Percentiles rank a stretch among this genome's conserved stretches.
phyloP scores from a whole-genome alignment of 1,139 yeast species.

The Suzukiozyma palmioleophila region DNA sequence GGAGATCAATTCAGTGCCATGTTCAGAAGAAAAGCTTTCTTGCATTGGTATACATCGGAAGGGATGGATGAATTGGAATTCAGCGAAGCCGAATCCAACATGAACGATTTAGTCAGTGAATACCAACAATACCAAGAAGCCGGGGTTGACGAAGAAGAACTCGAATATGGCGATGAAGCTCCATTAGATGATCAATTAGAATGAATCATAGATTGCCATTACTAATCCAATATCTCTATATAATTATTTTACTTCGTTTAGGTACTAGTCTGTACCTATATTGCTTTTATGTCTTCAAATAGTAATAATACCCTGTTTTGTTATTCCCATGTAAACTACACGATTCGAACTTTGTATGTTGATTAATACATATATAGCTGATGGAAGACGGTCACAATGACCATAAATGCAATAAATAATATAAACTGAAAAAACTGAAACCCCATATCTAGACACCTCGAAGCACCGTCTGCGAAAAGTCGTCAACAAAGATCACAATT shows the following conservation, averaged over 20 bases:
- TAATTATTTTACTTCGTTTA: conserved; percentile 8
- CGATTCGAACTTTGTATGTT: background rate
- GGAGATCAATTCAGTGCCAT: conserved; percentile 87
- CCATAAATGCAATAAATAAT: too few relatives aligned
- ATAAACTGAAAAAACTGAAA: too few relatives aligned
- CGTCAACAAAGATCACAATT: background rate
- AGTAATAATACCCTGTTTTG: conserved; percentile 6
- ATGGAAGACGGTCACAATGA: too few relatives aligned
- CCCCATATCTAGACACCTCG: too few relatives aligned
- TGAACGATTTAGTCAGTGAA: conserved; percentile 84
- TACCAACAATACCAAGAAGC: conserved; percentile 93
- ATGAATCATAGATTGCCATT: conserved; percentile 14
- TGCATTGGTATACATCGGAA: conserved; percentile 92
- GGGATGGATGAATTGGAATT: conserved; percentile 96
- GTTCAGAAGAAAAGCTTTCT: conserved; percentile 92
- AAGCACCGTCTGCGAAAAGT: too few relatives aligned
- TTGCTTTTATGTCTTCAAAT: conserved; percentile 3
- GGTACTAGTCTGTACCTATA: conserved; percentile 5
- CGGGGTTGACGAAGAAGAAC: conserved; percentile 64
- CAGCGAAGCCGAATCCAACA: conserved; percentile 79
- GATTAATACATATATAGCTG: background rate
- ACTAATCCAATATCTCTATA: conserved; percentile 6
- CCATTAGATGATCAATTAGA: conserved; percentile 54
- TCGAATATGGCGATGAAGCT: conserved; percentile 64
- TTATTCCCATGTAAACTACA: background rate